These are phyloP conservation scores for Geopyxis carbonaria DNA, from an alignment of 495 filamentous ascomycete species.

Conservation along the genomic window DNA sequence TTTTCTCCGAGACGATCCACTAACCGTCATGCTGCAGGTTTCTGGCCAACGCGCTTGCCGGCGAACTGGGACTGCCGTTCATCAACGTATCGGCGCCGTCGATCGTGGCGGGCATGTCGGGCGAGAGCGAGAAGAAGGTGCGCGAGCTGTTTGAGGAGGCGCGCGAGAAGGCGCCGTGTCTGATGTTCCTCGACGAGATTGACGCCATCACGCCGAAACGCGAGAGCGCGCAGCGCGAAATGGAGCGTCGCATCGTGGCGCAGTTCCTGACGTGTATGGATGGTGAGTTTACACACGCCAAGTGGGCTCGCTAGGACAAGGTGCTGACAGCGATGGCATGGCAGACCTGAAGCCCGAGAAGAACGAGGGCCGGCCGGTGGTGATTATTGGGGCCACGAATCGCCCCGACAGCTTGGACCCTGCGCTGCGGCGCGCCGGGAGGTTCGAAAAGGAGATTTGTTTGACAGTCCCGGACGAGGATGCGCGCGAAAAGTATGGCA, in stretches of 20 bases:
- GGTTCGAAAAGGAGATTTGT: slow-evolving; percentile 88
- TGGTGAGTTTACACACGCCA: slow-evolving; percentile 22
- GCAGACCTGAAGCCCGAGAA: slow-evolving; percentile 66
- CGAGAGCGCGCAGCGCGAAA: slow-evolving; percentile 85
- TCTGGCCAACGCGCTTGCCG: slow-evolving; percentile 79
- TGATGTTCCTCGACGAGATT: slow-evolving; percentile 93
- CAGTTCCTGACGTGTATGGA: slow-evolving; percentile 64
- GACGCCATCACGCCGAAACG: slow-evolving; percentile 90
- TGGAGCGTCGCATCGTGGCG: slow-evolving; percentile 92
- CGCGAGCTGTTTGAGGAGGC: slow-evolving; percentile 84
- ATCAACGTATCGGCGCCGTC: slow-evolving; percentile 80
- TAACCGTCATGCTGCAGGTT: no score
- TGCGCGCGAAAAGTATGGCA: slow-evolving; percentile 47
- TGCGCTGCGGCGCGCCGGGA: slow-evolving; percentile 64
- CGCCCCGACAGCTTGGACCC: slow-evolving; percentile 80
- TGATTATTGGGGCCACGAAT: slow-evolving; percentile 87
- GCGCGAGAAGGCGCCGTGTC: slow-evolving; percentile 67
- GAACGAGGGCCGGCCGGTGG: slow-evolving; percentile 73
- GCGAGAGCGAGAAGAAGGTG: slow-evolving; percentile 88
- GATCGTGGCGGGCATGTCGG: slow-evolving; percentile 84
- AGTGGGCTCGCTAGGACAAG: background rate
- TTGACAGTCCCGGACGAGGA: slow-evolving; percentile 82
- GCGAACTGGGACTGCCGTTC: slow-evolving; percentile 68
- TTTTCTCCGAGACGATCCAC: no score
- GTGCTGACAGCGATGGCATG: slow-evolving; percentile 29